Evolutionary conservation across 805 yeast species (phyloP), one percentile per base, ranked within the genome.

Genomic region (Wickerhamomyces canadensis): DNA sequence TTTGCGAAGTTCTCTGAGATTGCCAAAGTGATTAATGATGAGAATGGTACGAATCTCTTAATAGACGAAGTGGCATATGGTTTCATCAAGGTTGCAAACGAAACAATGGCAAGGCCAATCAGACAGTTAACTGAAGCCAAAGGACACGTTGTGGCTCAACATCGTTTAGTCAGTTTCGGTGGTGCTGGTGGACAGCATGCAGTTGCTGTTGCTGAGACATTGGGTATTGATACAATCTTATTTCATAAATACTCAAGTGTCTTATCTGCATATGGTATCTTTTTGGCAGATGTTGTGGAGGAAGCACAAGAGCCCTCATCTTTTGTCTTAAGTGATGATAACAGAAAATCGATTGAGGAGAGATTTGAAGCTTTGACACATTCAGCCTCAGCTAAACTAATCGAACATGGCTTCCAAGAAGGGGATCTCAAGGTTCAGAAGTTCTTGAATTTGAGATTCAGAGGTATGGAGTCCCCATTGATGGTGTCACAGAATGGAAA

Each of bases 131-230:
- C 95, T 0, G 96, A 86, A 55, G 85, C 91, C 2, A 84, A 79
- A 52, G 96, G 96, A 5, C 77, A 78, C 52, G 68, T 74, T 29
- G 70, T 78, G 1, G 56, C 82, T 9, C 64, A 72, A 10, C 95
- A 87, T 56, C 64, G 81, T 40, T 61, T 87, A 41, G 94, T 88
- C 2, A 73, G 91, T 3, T 87, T 87, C 61, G 96, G 96, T 33
- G 96, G 96, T 34, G 95, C 95, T 19, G 96, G 96, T 37, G 96
- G 96, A 8, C 96, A 87, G 60, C 89, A 84, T 58, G 89, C 93
- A 3, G 78, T 75, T 34, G 78, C 84, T 9, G 78, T 87, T 25
- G 95, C 95, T 1, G 68, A 74, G 40, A 69, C 73, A 19, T 65
- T 87, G 42, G 88, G 88, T 8, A 82, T 87, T 33, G 57, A 66